A percentile compares a stretch with the other conserved stretches of the same genome.
Evolutionary conservation across 1,284 basidiomycete species (phyloP).

Genomic region (Mycosarcoma mackinlayi): DNA sequence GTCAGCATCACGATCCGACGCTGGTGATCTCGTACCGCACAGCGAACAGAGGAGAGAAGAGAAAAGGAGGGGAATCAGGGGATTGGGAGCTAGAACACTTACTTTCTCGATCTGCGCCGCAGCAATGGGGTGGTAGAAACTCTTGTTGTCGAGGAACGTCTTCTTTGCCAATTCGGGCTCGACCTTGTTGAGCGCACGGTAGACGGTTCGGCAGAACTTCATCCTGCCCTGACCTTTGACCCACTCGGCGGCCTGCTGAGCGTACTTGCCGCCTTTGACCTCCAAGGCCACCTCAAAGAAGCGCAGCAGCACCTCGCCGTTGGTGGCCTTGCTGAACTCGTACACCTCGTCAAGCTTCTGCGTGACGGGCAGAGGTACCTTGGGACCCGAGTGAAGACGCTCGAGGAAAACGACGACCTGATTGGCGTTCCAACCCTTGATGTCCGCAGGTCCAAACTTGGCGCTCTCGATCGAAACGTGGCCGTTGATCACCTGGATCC

Average conservation of each 20-base stretch:
- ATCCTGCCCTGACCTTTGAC: slow-evolving; percentile 71
- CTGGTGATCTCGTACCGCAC: not conserved
- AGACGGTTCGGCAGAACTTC: slow-evolving; percentile 71
- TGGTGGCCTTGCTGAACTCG: slow-evolving; percentile 68
- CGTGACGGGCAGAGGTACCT: slow-evolving; percentile 66
- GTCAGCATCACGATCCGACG: slow-evolving; percentile 31
- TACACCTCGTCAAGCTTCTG: slow-evolving; percentile 70
- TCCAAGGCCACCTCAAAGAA: slow-evolving; percentile 71
- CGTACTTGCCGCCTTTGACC: slow-evolving; percentile 69
- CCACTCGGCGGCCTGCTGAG: slow-evolving; percentile 71
- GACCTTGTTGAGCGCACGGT: slow-evolving; percentile 71
- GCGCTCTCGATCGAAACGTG: slow-evolving; percentile 19
- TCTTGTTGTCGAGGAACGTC: slow-evolving; percentile 73
- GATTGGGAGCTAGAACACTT: slow-evolving; percentile 42
- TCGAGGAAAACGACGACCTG: slow-evolving; percentile 71
- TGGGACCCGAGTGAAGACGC: slow-evolving; percentile 68
- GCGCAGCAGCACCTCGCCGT: slow-evolving; percentile 71
- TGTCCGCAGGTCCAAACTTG: slow-evolving; percentile 49
- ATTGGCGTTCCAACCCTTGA: slow-evolving; percentile 64
- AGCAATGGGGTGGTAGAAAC: slow-evolving; percentile 70
- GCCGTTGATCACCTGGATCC: slow-evolving; percentile 72
- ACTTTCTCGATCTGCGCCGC: slow-evolving; percentile 65
- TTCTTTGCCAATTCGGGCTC: slow-evolving; percentile 75
- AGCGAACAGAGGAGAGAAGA: not conserved
- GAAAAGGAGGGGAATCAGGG: not conserved